Conservation (phyloP, 108 stramenopile species). For the Bacterosira constricta region DNA sequence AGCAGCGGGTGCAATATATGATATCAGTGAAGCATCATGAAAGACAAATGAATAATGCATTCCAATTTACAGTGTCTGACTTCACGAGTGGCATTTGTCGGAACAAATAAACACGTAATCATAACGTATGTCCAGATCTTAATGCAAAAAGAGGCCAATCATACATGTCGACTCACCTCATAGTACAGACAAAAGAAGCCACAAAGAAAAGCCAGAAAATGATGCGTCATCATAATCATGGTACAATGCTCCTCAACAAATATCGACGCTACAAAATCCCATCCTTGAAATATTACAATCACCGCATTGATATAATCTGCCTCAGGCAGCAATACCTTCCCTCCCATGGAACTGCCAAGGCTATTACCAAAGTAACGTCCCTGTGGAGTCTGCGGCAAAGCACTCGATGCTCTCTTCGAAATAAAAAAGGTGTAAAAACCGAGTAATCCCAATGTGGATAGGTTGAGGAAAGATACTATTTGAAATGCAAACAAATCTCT, state of each 20-base stretch:
- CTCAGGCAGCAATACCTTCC: constrained; percentile 16
- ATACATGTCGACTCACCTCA: constrained; percentile 38
- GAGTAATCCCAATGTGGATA: constrained; percentile 32
- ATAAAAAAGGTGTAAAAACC: constrained; percentile 51
- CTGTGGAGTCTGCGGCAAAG: constrained; percentile 46
- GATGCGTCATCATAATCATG: constrained; percentile 64
- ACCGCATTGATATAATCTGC: constrained; percentile 32
- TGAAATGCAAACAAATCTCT: constrained; percentile 59
- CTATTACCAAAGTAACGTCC: constrained; percentile 52
- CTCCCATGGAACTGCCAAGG: neutral
- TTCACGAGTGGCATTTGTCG: neutral
- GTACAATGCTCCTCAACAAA: constrained; percentile 58
- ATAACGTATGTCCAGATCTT: neutral
- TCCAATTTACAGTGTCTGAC: neutral
- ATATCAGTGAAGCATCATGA: too few relatives aligned
- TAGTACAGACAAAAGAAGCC: constrained; percentile 53
- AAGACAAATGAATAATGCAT: too few relatives aligned
- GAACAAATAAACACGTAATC: neutral
- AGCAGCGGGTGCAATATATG: too few relatives aligned
- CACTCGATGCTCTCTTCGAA: constrained; percentile 2
- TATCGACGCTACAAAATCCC: constrained; percentile 58
- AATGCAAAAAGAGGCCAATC: neutral
- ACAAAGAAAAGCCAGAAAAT: constrained; percentile 59
- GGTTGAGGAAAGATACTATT: constrained; percentile 35
- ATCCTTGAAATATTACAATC: constrained; percentile 62